Base-by-base conservation (phyloP, 164 flowering plant genomes). In the Stephania cephalantha region DNA sequence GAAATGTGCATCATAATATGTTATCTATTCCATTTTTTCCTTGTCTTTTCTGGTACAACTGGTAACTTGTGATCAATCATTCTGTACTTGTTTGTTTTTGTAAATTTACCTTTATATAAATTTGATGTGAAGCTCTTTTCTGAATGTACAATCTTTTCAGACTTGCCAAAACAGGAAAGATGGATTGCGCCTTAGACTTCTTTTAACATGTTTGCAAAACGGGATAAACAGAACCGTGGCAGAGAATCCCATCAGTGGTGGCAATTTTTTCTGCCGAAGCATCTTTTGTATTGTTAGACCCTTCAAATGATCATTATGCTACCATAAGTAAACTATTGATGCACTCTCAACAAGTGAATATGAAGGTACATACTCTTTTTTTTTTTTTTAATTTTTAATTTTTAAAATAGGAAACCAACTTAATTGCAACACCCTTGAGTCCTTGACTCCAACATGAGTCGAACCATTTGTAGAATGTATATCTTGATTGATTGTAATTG, bases 231-330 rank as follows among this genome's bases (percentile, higher is more conserved):
- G 90, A 91, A 77, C 85, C 87, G 67, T 89, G 90, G 89, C 97
- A 93, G 83, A 87, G 81, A 79, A 84, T 93, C 73, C 92, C 99
- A 73, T 88, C 96, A 15, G 71, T 89, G 44, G 79, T 76, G 78
- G 89, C 93, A 74, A 79, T 88, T 72, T 91, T 93, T 85, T 87
- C 88, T 77, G 96, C 98, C 46, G 99, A 95, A 85, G 85, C 93
- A 79, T 93, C 99, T 75, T 78, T 89, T 22, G 75, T 91, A 53
- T 82, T 95, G 81, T 85, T 95, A 83, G 89, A 95, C 81, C 85
- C 91, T 72, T 84, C 92, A 68, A 79, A 90, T 79, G 89, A 86
- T 69, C 86, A 87, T 80, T 86, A 89, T 79, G 22, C 79, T 42
- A 68, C 87, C 52, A 75, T 93, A 75, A 87, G 80, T 71, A 85